A percentile compares a stretch with the other conserved stretches of the same genome.
phyloP scores from a whole-genome alignment of 345 rosid genomes.

The Linum lewisii region DNA sequence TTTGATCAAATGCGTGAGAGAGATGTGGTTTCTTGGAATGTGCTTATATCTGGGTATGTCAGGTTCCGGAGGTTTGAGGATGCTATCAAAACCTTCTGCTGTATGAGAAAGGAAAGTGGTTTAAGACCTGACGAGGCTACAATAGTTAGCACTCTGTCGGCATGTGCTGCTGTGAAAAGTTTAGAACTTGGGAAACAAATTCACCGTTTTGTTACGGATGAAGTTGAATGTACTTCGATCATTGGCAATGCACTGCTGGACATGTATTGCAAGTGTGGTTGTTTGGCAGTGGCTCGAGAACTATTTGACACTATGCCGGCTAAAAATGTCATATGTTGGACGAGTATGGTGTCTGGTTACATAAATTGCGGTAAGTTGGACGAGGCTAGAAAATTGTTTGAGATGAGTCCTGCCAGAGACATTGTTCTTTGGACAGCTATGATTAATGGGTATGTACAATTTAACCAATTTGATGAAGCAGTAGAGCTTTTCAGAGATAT shows the following conservation, averaged over 20 bases:
- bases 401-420: slow-evolving; percentile 55
- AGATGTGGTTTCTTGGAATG: slow-evolving; percentile 68
- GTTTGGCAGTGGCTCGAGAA: slow-evolving; percentile 34
- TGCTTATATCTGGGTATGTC: slow-evolving; percentile 51
- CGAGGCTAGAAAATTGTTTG: slow-evolving; percentile 61
- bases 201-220: slow-evolving; percentile 29
- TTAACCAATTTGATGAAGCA: slow-evolving; percentile 51
- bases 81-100: slow-evolving; percentile 34
- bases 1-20: slow-evolving; percentile 63
- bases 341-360: slow-evolving; percentile 59
- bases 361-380: slow-evolving; percentile 37
- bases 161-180: slow-evolving; percentile 45
- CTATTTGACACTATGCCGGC: slow-evolving; percentile 38
- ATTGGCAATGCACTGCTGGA: slow-evolving; percentile 59
- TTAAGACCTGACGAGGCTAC: slow-evolving; percentile 54
- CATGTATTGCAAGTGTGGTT: slow-evolving; percentile 65
- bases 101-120: slow-evolving; percentile 34
- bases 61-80: slow-evolving; percentile 39
- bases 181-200: slow-evolving; percentile 47
- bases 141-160: slow-evolving; percentile 56
- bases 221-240: slow-evolving; percentile 33
- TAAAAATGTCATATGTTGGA: slow-evolving; percentile 67
- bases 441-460: slow-evolving; percentile 76
- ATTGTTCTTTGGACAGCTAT: slow-evolving; percentile 80
- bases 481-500: slow-evolving; percentile 42